Percentiles rank a stretch among this genome's conserved stretches.
phyloP scores from a whole-genome alignment of 768 basidiomycete genomes.

The Lactarius pseudohatsudake region DNA sequence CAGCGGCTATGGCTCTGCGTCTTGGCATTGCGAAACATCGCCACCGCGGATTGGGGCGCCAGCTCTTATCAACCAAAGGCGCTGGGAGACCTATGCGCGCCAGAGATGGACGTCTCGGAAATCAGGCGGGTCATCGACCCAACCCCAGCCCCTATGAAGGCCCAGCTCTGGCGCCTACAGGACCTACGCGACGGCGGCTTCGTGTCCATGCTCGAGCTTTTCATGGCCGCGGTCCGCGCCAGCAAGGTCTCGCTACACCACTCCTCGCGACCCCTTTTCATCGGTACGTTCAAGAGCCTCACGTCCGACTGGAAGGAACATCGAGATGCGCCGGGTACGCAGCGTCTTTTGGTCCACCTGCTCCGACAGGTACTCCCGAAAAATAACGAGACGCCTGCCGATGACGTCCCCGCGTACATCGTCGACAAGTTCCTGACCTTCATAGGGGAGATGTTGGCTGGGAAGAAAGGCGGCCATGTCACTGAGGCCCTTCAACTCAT shows the following conservation, averaged over 20 bases:
- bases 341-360: conserved; percentile 32
- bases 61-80: conserved; percentile 5
- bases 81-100: conserved; percentile 13
- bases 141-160: conserved; percentile 4
- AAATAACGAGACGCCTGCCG: neutral
- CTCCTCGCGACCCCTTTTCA: conserved; percentile 12
- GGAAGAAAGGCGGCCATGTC: conserved; percentile 4
- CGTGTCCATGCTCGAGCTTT: conserved; percentile 21
- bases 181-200: conserved; percentile 20
- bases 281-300: conserved; percentile 11
- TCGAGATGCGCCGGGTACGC: conserved; percentile 2
- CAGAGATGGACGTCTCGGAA: conserved; percentile 8
- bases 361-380: conserved; percentile 33
- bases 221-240: conserved; percentile 13
- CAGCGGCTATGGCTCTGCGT: conserved; percentile 18
- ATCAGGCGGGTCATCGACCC: conserved; percentile 10
- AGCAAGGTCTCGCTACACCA: neutral
- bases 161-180: conserved; percentile 19
- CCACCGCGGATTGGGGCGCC: neutral
- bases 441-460: conserved; percentile 4
- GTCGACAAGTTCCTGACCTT: conserved; percentile 10
- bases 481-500: conserved; percentile 2
- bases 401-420: conserved; percentile 1
- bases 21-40: conserved; percentile 9
- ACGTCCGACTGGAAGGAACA: conserved; percentile 12